Evolutionary conservation across 345 rosid species (phyloP).

Genomic region (Hibiscus tridactylites): DNA sequence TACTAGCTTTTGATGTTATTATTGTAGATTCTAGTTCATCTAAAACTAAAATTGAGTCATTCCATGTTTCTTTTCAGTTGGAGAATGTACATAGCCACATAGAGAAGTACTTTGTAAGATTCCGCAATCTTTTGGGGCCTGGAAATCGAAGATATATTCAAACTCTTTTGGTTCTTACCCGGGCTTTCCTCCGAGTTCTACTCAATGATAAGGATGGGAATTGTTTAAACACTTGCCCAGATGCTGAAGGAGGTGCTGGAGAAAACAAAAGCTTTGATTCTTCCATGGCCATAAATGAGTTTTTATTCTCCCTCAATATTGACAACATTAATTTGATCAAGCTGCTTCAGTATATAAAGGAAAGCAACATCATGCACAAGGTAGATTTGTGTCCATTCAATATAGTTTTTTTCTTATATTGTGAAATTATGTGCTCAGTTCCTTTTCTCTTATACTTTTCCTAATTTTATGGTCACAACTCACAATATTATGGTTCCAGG

Average conservation of each 20-base stretch:
- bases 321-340: conserved; percentile 88
- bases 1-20: conserved; percentile 7
- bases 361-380: conserved; percentile 85
- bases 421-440: background rate
- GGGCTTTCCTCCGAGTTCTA: conserved; percentile 49
- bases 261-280: conserved; percentile 27
- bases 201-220: conserved; percentile 32
- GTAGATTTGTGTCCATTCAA: conserved; percentile 27
- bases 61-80: conserved; percentile 44
- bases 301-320: conserved; percentile 66
- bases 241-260: conserved; percentile 25
- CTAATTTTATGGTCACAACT: background rate
- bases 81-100: conserved; percentile 54
- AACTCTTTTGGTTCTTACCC: conserved; percentile 61
- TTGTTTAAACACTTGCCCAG: conserved; percentile 20
- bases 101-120: conserved; percentile 65
- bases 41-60: background rate
- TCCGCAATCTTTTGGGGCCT: conserved; percentile 61
- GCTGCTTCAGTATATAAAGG: conserved; percentile 63
- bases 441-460: conserved; percentile 10
- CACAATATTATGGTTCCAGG: conserved; percentile 31
- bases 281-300: conserved; percentile 78
- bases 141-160: conserved; percentile 93
- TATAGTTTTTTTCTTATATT: conserved; percentile 1
- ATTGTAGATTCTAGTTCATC: background rate